These are phyloP conservation scores for Apiotrichum gracile DNA, from an alignment of 1,284 basidiomycete genomes.

Conservation along the genomic window DNA sequence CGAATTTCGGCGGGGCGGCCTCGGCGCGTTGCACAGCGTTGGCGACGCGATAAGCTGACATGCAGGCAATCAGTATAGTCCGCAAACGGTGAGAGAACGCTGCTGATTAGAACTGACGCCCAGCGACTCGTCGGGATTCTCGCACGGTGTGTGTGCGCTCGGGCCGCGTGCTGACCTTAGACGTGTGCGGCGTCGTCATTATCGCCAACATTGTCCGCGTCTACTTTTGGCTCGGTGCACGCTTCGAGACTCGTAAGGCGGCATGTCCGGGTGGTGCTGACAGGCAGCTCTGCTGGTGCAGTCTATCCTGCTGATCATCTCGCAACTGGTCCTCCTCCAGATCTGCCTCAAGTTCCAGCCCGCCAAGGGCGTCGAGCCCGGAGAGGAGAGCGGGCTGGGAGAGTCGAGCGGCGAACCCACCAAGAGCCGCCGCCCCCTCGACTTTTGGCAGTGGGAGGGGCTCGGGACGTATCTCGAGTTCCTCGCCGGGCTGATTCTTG, in stretches of 20 bases:
- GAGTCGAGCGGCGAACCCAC: neutral
- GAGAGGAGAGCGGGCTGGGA: neutral
- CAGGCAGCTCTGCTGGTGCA: conserved; percentile 46
- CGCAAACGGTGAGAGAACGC: conserved; percentile 40
- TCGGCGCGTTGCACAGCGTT: too few relatives aligned
- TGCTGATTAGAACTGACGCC: conserved; percentile 8
- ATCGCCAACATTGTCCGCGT: conserved; percentile 48
- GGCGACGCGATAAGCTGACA: conserved; percentile 8
- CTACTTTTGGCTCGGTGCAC: conserved; percentile 51
- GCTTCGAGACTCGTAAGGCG: conserved; percentile 48
- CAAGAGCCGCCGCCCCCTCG: conserved; percentile 28
- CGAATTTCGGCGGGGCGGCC: too few relatives aligned
- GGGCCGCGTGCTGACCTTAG: conserved; percentile 10
- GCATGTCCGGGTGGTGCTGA: neutral
- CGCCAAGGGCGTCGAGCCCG: neutral
- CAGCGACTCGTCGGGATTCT: conserved; percentile 47
- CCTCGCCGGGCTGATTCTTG: conserved; percentile 45
- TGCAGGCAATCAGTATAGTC: conserved; percentile 49
- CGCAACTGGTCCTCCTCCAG: conserved; percentile 50
- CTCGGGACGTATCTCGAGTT: conserved; percentile 51
- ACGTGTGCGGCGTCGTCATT: conserved; percentile 43
- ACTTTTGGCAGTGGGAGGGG: conserved; percentile 50
- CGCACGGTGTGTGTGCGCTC: conserved; percentile 29
- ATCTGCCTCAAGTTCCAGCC: conserved; percentile 50
- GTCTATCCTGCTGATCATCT: conserved; percentile 49